These are phyloP conservation scores for Inga oerstediana DNA, from an alignment of 306 rosid genomes.

Conservation along the genomic window DNA sequence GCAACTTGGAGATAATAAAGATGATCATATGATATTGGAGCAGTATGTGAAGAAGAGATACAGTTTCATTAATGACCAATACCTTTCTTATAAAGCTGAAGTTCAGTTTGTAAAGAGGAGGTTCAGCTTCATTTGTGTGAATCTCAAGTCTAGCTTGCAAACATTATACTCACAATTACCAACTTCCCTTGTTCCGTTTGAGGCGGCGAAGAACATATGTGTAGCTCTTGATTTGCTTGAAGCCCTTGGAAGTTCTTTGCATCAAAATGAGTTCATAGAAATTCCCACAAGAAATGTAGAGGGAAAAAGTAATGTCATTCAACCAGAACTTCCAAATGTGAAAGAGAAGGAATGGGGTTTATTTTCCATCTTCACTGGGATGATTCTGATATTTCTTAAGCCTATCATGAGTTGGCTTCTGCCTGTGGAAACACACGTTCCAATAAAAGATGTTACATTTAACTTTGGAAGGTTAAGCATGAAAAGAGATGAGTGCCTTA, in stretches of 20 bases:
- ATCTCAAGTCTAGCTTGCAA: conserved; percentile 21
- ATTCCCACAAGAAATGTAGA: background rate
- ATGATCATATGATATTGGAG: conserved; percentile 30
- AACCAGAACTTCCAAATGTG: background rate
- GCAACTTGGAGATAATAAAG: background rate
- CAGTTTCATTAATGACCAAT: conserved; percentile 7
- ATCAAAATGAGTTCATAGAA: background rate
- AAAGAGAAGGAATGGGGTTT: background rate
- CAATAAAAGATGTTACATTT: background rate
- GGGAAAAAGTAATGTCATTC: background rate
- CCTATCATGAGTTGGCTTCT: background rate
- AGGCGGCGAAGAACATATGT: conserved; percentile 25
- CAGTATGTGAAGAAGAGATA: conserved; percentile 34
- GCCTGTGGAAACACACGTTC: background rate
- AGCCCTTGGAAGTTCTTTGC: conserved; percentile 23
- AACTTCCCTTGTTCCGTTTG: conserved; percentile 39
- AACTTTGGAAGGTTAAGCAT: conserved; percentile 9
- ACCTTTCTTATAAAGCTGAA: conserved; percentile 15
- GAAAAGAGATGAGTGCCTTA: conserved; percentile 12
- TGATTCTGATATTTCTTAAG: background rate
- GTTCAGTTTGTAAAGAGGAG: conserved; percentile 40
- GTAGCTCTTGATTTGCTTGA: conserved; percentile 28
- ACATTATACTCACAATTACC: conserved; percentile 56
- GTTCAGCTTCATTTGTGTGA: conserved; percentile 9
- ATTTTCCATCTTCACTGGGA: no score